Base-by-base conservation (phyloP, 176 grass and related monocot genomes). In the Coix lacrymajobi region DNA sequence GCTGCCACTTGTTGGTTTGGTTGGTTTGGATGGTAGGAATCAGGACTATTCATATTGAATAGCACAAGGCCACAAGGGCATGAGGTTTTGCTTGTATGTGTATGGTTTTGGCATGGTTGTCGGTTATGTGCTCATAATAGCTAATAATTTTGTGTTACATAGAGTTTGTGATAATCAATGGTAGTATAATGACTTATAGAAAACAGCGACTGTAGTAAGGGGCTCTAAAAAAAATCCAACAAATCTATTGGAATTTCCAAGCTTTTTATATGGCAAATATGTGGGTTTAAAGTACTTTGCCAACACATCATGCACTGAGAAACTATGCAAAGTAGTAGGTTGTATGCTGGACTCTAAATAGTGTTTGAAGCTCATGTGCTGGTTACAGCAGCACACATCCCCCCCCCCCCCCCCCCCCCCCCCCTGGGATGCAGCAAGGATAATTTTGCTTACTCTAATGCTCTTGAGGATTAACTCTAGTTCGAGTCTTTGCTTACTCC, bases 71-170 rank as follows among this genome's bases (percentile, higher is more conserved):
- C 6, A 67, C 45, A 69, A 58, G 4, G 75, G 16, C 45, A 66
- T 20, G 57, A 57, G 29, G 51, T 51, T 38, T 54, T 54, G 51
- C 51, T 54, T n/a, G 20, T 54, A 9, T n/a, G 51, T 54, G 20
- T 54, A 30, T 79, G 38, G 48, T 75, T 84, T 88, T 68, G 38
- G 46, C 40, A 9, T 48, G 64, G 11, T 46, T 75, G 48, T 32
- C 16, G 22, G 6, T 39, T 65, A 17, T 37, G 48, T 68, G 29
- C 9, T 61, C 4, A 58, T 74, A 79, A 79, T 66, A 38, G 71
- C 6, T 75, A 40, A 73, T 7, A 36, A 43, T 16, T 31, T 66
- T 79, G 43, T 66, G 45, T 6, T 31, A 40, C 38, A 72, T 78
- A 65, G 28, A 44, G 25, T 73, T 83, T 60, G 8, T 67, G 38